Evolutionary conservation across 306 rosid species (phyloP).

Genomic region (Hippophae gyantsensis): DNA sequence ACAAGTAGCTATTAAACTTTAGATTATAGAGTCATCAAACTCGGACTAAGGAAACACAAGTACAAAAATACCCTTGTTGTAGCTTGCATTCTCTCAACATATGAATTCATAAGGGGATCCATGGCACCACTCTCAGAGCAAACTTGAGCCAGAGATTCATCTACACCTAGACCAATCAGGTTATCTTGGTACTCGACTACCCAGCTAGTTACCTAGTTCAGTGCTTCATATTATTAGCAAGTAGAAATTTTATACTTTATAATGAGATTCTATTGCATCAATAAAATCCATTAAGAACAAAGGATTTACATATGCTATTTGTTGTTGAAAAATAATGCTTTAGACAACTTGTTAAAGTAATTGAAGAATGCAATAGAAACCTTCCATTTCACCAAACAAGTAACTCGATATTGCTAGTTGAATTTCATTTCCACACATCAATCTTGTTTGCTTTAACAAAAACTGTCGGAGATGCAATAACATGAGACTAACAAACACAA

Average conservation of each 20-base stretch:
- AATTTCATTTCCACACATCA: too few species aligned
- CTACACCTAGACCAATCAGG: slow-evolving; percentile 88
- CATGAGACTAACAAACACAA: too few species aligned
- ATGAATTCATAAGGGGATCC: slow-evolving; percentile 97
- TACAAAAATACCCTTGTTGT: slow-evolving; percentile 69
- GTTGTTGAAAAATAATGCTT: too few species aligned
- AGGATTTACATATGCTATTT: too few species aligned
- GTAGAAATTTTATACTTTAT: slow-evolving; percentile 5
- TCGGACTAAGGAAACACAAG: slow-evolving; percentile 6
- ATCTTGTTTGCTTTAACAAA: too few species aligned
- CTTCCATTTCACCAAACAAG: too few species aligned
- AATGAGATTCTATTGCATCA: not conserved
- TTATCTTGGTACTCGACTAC: slow-evolving; percentile 94
- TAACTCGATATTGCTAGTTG: too few species aligned
- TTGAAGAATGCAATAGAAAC: too few species aligned
- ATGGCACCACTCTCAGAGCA: slow-evolving; percentile 98
- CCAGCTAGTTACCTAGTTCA: slow-evolving; percentile 89
- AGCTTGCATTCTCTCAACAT: slow-evolving; percentile 98
- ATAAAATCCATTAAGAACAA: not conserved
- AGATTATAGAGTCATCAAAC: not conserved
- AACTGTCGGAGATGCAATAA: too few species aligned
- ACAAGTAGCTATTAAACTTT: slow-evolving; percentile 12
- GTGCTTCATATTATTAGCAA: not conserved
- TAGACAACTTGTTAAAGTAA: too few species aligned
- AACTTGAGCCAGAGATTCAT: slow-evolving; percentile 89